Percentiles rank a stretch among this genome's conserved stretches.
Evolutionary conservation across 192 early-diverging fungal genomes (phyloP).

Genomic region (Backusella psychrophila): DNA sequence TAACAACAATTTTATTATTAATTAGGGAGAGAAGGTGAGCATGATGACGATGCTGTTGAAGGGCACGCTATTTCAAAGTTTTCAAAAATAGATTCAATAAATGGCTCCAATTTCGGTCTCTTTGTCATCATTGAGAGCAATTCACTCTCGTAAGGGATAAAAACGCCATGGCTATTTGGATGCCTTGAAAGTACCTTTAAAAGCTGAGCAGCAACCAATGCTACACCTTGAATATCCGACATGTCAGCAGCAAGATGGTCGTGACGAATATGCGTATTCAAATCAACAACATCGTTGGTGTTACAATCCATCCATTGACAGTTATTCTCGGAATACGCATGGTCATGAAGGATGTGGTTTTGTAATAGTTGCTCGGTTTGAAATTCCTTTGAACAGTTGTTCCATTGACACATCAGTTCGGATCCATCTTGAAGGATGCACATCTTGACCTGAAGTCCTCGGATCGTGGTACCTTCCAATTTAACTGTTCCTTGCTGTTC

Average conservation of each 20-base stretch:
- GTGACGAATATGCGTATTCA: background rate
- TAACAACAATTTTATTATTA: background rate
- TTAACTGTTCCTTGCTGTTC: background rate
- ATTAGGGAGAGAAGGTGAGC: background rate
- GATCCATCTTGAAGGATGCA: slow-evolving; percentile 29
- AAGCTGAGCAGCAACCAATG: slow-evolving; percentile 22
- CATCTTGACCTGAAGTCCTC: slow-evolving; percentile 32
- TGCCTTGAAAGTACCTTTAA: slow-evolving; percentile 14
- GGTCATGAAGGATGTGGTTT: slow-evolving; percentile 50
- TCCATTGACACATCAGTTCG: slow-evolving; percentile 48
- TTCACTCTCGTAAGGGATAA: slow-evolving; percentile 28
- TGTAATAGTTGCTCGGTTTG: slow-evolving; percentile 40
- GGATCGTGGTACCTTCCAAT: slow-evolving; percentile 20
- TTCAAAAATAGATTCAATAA: slow-evolving; percentile 19
- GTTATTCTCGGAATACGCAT: slow-evolving; percentile 19
- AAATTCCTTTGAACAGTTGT: slow-evolving; percentile 42
- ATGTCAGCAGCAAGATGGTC: background rate
- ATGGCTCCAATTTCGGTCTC: slow-evolving; percentile 13
- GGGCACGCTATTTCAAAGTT: slow-evolving; percentile 13
- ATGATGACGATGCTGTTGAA: background rate
- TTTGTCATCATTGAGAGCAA: slow-evolving; percentile 14
- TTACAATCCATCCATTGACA: background rate
- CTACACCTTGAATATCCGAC: slow-evolving; percentile 13
- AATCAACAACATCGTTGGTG: background rate
- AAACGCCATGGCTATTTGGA: slow-evolving; percentile 16